These are phyloP conservation scores for Monosporascus sp. DNA, from an alignment of 2,329 filamentous ascomycete species.

Conservation along the genomic window DNA sequence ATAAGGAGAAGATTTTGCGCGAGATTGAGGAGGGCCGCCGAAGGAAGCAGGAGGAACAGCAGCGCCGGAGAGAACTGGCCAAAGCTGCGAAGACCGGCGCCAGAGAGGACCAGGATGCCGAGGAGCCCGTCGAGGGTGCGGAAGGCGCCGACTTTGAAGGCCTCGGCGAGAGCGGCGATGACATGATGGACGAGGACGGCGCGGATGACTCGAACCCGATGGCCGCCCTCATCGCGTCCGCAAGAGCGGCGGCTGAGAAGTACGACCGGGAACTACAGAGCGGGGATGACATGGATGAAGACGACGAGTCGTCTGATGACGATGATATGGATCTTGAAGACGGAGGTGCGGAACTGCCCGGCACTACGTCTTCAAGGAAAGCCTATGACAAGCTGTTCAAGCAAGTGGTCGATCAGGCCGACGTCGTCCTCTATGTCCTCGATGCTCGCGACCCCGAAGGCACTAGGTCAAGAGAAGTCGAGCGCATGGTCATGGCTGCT, in stretches of 20 bases:
- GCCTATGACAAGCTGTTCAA: conserved; percentile 97
- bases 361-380: conserved; percentile 64
- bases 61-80: conserved; percentile 65
- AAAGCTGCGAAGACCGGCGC: conserved; percentile 59
- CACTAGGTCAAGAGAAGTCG: conserved; percentile 84
- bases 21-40: conserved; percentile 88
- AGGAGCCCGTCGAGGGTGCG: conserved; percentile 39
- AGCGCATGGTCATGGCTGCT: conserved; percentile 86
- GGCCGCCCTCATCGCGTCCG: conserved; percentile 84
- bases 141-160: conserved; percentile 45
- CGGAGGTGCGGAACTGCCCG: conserved; percentile 44
- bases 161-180: conserved; percentile 46
- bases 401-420: conserved; percentile 80
- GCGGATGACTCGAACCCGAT: conserved; percentile 77
- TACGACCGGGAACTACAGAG: conserved; percentile 64
- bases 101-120: conserved; percentile 38
- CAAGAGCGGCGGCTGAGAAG: conserved; percentile 68
- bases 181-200: conserved; percentile 49
- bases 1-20: conserved; percentile 90
- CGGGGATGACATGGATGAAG: conserved; percentile 55
- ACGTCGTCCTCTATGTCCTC: conserved; percentile 88
- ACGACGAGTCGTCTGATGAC: conserved; percentile 33
- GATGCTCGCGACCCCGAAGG: conserved; percentile 89
- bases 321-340: conserved; percentile 33
- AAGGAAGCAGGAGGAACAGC: conserved; percentile 73